Base-by-base conservation (phyloP, 208 protist genomes). In the Acanthamoeba culbertsoni region DNA sequence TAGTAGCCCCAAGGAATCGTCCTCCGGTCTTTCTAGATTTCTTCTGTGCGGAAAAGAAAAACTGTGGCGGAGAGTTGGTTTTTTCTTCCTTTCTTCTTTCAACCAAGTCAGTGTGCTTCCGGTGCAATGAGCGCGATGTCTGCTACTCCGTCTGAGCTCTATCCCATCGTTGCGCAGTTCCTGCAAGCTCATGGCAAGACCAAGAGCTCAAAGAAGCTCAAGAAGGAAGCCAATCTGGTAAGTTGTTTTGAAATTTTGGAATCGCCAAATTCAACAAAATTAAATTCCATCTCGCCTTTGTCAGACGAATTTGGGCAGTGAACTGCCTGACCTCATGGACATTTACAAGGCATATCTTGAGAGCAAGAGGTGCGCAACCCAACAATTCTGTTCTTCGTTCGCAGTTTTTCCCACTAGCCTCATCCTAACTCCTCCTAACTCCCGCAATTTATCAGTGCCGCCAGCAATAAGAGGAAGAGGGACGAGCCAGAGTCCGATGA, bases 141-240 rank as follows among this genome's bases (percentile, higher is more conserved):
- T 10, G 68, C 42, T 8, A 79, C 68, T 79, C 77, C 77, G 10
- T 88, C 77, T 28, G 51, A 55, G 14, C 77, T 88, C 33, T 88
- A 88, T 35, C 77, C 77, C 28, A 23, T 62, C 51, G 77, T 88
- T n/a, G 0, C 16, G 14, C 31, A 12, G 20, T 88, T 88, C 51
- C 77, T 88, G 8, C 14, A 43, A 23, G 77, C 51, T 31, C 55
- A 88, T 31, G 77, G 77, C 46, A 63, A 63, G 48, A 88, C 55
- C 33, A 88, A 88, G 77, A 53, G 37, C 77, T 42, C 77, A 18
- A 53, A 88, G 51, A 62, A 12, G 20, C 51, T 88, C 45, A 55
- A n/a, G 48, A 88, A 88, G 51, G 77, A 88, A 35, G 51, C 28
- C 77, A 42, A 63, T 33, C 48, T 88, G 77, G 77, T 88, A 88